Base-by-base conservation (phyloP, 1,284 basidiomycete species). In the Coriolopsis trogii region DNA sequence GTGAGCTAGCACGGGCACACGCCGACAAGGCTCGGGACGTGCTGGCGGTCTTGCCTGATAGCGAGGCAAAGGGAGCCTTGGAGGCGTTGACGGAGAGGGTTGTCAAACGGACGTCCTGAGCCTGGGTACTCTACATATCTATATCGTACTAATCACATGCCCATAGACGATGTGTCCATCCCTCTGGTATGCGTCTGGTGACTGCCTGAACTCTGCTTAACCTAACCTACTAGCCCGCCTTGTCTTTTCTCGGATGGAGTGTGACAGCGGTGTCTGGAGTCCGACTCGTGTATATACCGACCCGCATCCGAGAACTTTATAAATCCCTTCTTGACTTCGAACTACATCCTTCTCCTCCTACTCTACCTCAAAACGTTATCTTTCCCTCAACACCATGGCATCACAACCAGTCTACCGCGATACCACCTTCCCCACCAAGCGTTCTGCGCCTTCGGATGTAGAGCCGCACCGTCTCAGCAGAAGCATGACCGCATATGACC, bases 31-130 rank as follows among this genome's bases (percentile, higher is more conserved):
- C 95, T 6, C 79, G 81, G 29, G 82, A 89, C 53, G 81, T 85
- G 25, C 74, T 96, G 16, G 75, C 75, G 47, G 70, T 80, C n/a
- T 77, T 97, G 46, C 95, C 95, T 2, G 86, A 89, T 53, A 92
- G 89, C 63, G 89, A 93, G 43, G 88, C 92, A 25, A 86, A 85
- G 67, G 73, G 76, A 25, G 91, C 89, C 29, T 71, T 98, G 53
- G 82, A 86, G 55, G 74, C 70, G 20, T 70, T 92, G 58, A 79
- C 85, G 24, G 84, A 87, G 47, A 75, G 77, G 20, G 81, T 87
- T 18, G 77, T 89, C 36, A 79, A 79, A 63, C 77, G 82, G 70
- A 82, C 74, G 58, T 79, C 70, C 61, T 80, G 64, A 70, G 45
- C 49, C 55, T 42, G 48, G 38, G 38, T 41, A 49, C 29, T 41